Evolutionary conservation across 306 rosid genomes (phyloP), one percentile per base, ranked within the genome.

Genomic region (Quercus variabilis): DNA sequence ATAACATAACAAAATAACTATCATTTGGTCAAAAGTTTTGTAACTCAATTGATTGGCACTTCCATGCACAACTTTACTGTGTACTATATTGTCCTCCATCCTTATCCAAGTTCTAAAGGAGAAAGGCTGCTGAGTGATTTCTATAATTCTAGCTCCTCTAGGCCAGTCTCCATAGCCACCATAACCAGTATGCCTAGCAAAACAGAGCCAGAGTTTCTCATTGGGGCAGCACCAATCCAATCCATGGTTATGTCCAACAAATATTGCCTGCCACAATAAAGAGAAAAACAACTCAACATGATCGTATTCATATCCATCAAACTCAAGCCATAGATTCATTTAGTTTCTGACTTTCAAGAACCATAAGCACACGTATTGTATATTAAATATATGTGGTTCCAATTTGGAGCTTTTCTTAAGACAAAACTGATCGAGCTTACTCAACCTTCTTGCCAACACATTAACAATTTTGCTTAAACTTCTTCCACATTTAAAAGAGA

Each of bases 171-270:
- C 97, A 69, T 91, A 88, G 63, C 97, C 97, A 28, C 93, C 97
- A 55, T 89, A 93, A 17, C 98, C 97, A 21, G 93, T 93, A 69
- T 90, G 98, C 72, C 97, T 82, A 12, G 93, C 98, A 76, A 86
- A 91, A 81, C 98, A 91, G 55, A 93, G 82, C 94, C 93, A 93
- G 20, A 91, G 86, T 25, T 81, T 82, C 73, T 84, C 38, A 75
- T 79, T 79, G 49, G 94, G 98, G 81, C 98, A 93, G 76, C 98
- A 91, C 97, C 97, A 93, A 41, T 91, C 97, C 79, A 93, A 85
- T 59, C 98, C 98, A 77, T 93, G 98, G 87, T 91, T 88, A 85
- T 91, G 98, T 76, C 97, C 97, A 35, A 89, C 98, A 84, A 93
- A 93, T 79, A 91, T 82, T 76, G 93, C 97, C 98, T 93, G 86